Percentiles rank a stretch among this genome's conserved stretches.
These are phyloP conservation scores for Hyphodiscus hymeniophilus DNA, from an alignment of 495 filamentous ascomycete species.

Conservation along the genomic window DNA sequence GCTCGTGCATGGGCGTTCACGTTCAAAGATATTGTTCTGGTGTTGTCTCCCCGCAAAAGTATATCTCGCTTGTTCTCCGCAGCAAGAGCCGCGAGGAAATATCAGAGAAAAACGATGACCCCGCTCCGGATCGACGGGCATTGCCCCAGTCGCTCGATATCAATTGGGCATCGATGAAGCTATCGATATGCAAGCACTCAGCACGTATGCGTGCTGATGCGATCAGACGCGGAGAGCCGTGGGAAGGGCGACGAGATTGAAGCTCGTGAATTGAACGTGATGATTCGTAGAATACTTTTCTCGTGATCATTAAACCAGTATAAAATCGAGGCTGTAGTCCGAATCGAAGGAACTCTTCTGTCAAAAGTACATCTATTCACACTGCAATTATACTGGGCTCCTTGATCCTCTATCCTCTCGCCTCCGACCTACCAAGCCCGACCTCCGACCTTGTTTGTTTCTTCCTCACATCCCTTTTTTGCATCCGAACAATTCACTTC, in stretches of 20 bases:
- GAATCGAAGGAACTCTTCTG: neutral
- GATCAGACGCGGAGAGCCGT: no score
- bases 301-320: slow-evolving; percentile 9
- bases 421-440: no score
- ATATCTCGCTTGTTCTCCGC: slow-evolving; percentile 10
- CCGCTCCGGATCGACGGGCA: slow-evolving; percentile 4
- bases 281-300: slow-evolving; percentile 1
- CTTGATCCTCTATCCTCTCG: no score
- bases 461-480: no score
- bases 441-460: no score
- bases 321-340: slow-evolving; percentile 5
- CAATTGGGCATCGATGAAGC: slow-evolving; percentile 5
- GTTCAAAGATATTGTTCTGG: slow-evolving; percentile 10
- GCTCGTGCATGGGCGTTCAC: slow-evolving; percentile 2
- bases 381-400: no score
- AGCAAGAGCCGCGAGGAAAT: slow-evolving; percentile 2
- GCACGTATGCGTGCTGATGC: neutral
- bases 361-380: no score
- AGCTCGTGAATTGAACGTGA: slow-evolving; percentile 8
- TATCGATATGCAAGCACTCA: slow-evolving; percentile 16
- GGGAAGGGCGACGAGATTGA: neutral
- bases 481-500: no score
- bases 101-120: neutral
- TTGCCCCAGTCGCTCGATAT: slow-evolving; percentile 11
- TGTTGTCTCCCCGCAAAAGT: slow-evolving; percentile 6